Conservation (phyloP, 148 eudicot species). For the Persicaria tinctoria region DNA sequence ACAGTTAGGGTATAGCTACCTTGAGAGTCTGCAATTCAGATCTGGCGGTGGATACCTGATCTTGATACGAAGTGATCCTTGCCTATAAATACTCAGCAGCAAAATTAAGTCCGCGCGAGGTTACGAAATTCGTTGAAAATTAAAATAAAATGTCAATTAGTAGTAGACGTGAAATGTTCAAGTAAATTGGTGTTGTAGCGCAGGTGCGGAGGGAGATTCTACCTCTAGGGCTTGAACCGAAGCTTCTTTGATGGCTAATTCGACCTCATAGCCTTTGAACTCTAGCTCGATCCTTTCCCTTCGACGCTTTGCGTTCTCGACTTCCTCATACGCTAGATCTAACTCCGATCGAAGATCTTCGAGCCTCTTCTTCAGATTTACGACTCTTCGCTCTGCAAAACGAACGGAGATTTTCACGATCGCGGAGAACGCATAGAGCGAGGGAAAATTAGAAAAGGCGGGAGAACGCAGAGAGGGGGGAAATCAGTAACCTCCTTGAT, state of each 20-base stretch:
- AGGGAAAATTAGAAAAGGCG: neutral
- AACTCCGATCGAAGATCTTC: constrained; percentile 46
- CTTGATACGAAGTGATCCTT: constrained; percentile 45
- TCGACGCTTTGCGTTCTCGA: constrained; percentile 42
- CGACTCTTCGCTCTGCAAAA: constrained; percentile 50
- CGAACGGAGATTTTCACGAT: neutral
- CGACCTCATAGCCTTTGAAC: constrained; percentile 62
- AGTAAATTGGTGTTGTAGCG: neutral
- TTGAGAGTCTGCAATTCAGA: constrained; percentile 52
- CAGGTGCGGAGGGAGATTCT: constrained; percentile 5
- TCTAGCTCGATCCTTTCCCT: constrained; percentile 61
- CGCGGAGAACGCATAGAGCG: neutral
- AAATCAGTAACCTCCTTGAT: constrained; percentile 47
- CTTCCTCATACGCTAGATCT: constrained; percentile 33
- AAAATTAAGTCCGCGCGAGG: constrained; percentile 5
- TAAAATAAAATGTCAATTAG: neutral
- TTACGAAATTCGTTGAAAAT: neutral
- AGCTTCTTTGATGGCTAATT: constrained; percentile 51
- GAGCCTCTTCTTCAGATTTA: constrained; percentile 44
- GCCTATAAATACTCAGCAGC: constrained; percentile 26
- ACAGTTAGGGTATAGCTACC: constrained; percentile 22
- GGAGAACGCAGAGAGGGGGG: constrained; percentile 13
- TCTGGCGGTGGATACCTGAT: constrained; percentile 49
- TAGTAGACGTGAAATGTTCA: neutral
- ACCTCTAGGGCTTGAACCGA: constrained; percentile 63